Percentiles rank a stretch among this genome's conserved stretches.
phyloP scores from a whole-genome alignment of 2,329 filamentous ascomycete species.

The Pseudonectria foliicola region DNA sequence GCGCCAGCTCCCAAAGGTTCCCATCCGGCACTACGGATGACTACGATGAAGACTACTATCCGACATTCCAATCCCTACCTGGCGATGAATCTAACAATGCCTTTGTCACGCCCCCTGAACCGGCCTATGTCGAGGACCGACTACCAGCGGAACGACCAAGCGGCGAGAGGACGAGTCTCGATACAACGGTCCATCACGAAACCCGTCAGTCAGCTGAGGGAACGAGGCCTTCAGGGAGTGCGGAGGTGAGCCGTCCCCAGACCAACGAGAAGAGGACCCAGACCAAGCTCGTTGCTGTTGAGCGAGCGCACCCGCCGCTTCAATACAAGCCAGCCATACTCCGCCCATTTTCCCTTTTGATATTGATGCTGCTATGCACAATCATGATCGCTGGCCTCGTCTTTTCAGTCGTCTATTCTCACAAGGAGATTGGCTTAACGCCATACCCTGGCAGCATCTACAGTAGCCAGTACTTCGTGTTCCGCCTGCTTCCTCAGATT shows the following conservation, averaged over 20 bases:
- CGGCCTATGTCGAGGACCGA: slow-evolving; percentile 23
- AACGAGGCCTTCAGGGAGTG: slow-evolving; percentile 11
- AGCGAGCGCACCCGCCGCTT: slow-evolving; percentile 42
- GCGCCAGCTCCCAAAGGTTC: slow-evolving; percentile 46
- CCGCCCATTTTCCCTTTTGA: slow-evolving; percentile 55
- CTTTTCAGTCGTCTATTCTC: slow-evolving; percentile 65
- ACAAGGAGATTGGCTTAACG: slow-evolving; percentile 55
- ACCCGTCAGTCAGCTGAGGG: slow-evolving; percentile 7
- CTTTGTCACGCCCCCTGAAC: slow-evolving; percentile 15
- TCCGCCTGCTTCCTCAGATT: slow-evolving; percentile 76
- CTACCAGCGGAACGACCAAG: slow-evolving; percentile 13
- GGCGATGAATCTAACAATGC: slow-evolving; percentile 14
- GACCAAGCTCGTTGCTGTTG: slow-evolving; percentile 31
- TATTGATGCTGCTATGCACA: slow-evolving; percentile 54
- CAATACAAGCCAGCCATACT: slow-evolving; percentile 67
- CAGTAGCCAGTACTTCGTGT: slow-evolving; percentile 72
- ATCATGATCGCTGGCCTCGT: slow-evolving; percentile 67
- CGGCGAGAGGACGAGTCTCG: slow-evolving; percentile 9
- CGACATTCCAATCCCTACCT: slow-evolving; percentile 12
- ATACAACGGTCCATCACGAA: slow-evolving; percentile 14
- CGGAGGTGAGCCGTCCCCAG: slow-evolving; percentile 8
- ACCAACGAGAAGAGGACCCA: slow-evolving; percentile 24
- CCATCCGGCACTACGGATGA: slow-evolving; percentile 32
- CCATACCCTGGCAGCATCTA: slow-evolving; percentile 60
- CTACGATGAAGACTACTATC: slow-evolving; percentile 24